Conservation (phyloP, 345 rosid species). For the Gossypium mustelinum region DNA sequence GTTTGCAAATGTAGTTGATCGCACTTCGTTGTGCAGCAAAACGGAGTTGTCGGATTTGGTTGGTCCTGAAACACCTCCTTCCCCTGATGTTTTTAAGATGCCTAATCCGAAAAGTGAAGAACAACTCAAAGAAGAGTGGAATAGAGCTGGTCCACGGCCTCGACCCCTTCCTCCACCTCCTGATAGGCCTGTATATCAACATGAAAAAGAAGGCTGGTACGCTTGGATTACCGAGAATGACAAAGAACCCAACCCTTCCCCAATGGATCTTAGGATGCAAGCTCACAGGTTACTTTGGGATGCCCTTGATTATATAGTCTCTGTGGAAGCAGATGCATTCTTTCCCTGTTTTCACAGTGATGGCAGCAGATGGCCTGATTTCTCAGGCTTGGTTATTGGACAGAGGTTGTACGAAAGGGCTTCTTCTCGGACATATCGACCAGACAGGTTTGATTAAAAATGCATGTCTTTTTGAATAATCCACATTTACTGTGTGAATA, state of each 20-base stretch:
- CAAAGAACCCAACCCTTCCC: constrained; percentile 76
- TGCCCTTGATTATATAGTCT: constrained; percentile 87
- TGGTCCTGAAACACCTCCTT: constrained; percentile 79
- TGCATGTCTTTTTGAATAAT: not conserved
- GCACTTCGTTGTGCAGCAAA: constrained; percentile 66
- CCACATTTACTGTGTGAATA: not conserved
- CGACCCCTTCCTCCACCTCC: constrained; percentile 99
- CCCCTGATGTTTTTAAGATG: constrained; percentile 35
- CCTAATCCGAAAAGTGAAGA: constrained; percentile 57
- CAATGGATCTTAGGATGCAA: constrained; percentile 68
- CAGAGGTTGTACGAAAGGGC: constrained; percentile 89
- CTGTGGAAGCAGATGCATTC: constrained; percentile 94
- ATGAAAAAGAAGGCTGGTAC: constrained; percentile 99
- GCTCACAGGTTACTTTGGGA: constrained; percentile 93
- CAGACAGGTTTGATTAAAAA: constrained; percentile 57
- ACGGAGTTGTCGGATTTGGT: constrained; percentile 63
- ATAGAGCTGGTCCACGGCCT: constrained; percentile 93
- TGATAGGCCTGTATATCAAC: constrained; percentile 82
- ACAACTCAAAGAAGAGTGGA: constrained; percentile 82
- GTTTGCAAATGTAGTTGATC: constrained; percentile 74
- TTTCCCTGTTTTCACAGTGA: constrained; percentile 85
- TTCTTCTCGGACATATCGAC: constrained; percentile 76
- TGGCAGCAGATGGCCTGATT: constrained; percentile 88
- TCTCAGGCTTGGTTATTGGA: constrained; percentile 94
- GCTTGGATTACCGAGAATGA: constrained; percentile 84